Percentiles rank a stretch among this genome's conserved stretches.
phyloP scores from a whole-genome alignment of 2,329 filamentous ascomycete genomes.

The Bipolaris oryzae region DNA sequence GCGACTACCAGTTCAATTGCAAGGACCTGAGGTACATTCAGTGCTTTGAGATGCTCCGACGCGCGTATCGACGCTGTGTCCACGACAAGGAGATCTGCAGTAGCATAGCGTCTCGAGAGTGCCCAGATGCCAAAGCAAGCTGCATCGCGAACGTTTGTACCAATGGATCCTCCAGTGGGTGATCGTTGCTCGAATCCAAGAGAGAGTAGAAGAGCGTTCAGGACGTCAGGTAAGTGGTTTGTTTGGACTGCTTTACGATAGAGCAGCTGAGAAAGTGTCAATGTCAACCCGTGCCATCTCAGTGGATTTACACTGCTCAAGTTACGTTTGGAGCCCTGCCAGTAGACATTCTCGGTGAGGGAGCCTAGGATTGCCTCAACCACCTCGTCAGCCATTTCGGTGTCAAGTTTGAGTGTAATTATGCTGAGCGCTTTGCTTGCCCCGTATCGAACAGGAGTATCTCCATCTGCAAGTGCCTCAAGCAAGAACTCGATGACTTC shows the following conservation, averaged over 20 bases:
- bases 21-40: slow-evolving; percentile 71
- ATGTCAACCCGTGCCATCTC: slow-evolving; percentile 89
- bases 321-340: slow-evolving; percentile 61
- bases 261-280: slow-evolving; percentile 84
- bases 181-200: slow-evolving; percentile 88
- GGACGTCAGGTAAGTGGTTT: slow-evolving; percentile 71
- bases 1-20: slow-evolving; percentile 81
- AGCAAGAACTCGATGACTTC: slow-evolving; percentile 82
- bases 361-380: slow-evolving; percentile 82
- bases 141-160: slow-evolving; percentile 90
- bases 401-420: slow-evolving; percentile 78
- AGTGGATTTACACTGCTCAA: slow-evolving; percentile 78
- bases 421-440: slow-evolving; percentile 92
- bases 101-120: slow-evolving; percentile 83
- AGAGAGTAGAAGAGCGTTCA: slow-evolving; percentile 78
- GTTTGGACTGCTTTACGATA: slow-evolving; percentile 82
- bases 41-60: slow-evolving; percentile 50
- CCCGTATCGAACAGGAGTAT: slow-evolving; percentile 87
- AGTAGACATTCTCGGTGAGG: slow-evolving; percentile 67
- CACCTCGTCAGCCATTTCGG: slow-evolving; percentile 83
- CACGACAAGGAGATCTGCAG: slow-evolving; percentile 73
- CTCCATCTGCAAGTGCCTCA: slow-evolving; percentile 78
- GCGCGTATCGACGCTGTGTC: slow-evolving; percentile 52
- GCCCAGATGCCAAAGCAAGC: slow-evolving; percentile 98
- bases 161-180: slow-evolving; percentile 81